These are phyloP conservation scores for Boletus barrowsii DNA, from an alignment of 768 basidiomycete genomes.

Conservation along the genomic window DNA sequence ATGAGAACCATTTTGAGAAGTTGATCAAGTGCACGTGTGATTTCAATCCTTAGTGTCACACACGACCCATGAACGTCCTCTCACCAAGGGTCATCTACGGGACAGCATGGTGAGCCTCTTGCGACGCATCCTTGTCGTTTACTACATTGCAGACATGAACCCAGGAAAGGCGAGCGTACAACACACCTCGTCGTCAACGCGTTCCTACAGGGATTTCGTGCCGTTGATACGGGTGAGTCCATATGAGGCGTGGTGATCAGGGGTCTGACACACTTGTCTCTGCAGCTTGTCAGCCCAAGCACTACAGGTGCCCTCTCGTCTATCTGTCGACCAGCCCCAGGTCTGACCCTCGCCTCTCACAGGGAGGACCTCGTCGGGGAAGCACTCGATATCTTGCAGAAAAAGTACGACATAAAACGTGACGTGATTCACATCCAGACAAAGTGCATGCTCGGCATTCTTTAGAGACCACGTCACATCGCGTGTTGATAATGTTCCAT, in stretches of 20 bases:
- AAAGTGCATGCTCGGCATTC: constrained; percentile 45
- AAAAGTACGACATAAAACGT: constrained; percentile 58
- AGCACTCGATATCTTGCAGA: constrained; percentile 56
- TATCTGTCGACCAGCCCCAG: background rate
- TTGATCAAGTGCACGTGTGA: constrained; percentile 13
- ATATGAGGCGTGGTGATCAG: constrained; percentile 7
- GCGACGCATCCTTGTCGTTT: background rate
- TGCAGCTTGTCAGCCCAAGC: constrained; percentile 67
- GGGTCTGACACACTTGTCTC: constrained; percentile 8
- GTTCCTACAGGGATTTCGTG: constrained; percentile 72
- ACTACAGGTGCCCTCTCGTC: constrained; percentile 51
- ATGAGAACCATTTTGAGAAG: background rate
- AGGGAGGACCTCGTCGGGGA: constrained; percentile 82
- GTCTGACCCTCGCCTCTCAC: constrained; percentile 1
- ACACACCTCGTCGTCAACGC: constrained; percentile 65
- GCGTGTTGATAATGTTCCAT: background rate
- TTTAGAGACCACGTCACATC: background rate
- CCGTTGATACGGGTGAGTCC: constrained; percentile 77
- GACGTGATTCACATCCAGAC: constrained; percentile 78
- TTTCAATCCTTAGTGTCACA: background rate
- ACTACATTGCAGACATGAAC: constrained; percentile 1
- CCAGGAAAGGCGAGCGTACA: constrained; percentile 78
- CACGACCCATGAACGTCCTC: constrained; percentile 29
- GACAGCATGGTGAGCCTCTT: constrained; percentile 51
- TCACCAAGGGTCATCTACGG: constrained; percentile 54